Evolutionary conservation across 225 moss, liverwort and hornwort genomes (phyloP).

Genomic region (Anthoceros angustus): DNA sequence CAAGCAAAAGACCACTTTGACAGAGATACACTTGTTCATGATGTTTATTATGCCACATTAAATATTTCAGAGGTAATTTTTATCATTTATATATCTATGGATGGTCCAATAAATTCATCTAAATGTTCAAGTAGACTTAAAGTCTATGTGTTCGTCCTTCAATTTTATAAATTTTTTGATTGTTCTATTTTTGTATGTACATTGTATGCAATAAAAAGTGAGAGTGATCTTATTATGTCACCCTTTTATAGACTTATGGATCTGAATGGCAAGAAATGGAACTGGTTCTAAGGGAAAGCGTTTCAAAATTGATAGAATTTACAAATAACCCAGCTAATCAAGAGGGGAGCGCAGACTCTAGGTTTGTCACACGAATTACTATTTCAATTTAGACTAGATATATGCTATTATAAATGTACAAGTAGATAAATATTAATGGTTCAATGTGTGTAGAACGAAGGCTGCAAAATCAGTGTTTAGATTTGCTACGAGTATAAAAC

Average conservation of each 20-base stretch:
- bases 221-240: too few relatives aligned
- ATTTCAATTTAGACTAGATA: neutral
- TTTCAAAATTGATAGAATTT: neutral
- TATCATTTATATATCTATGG: neutral
- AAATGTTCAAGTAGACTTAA: neutral
- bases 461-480: neutral
- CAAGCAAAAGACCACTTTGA: neutral
- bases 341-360: neutral
- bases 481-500: neutral
- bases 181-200: neutral
- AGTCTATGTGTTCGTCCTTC: neutral
- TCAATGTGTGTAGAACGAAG: neutral
- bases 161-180: neutral
- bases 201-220: too few relatives aligned
- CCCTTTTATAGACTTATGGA: neutral
- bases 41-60: neutral
- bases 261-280: conserved; percentile 2
- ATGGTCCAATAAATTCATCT: neutral
- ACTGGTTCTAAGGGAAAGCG: neutral
- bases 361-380: neutral
- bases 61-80: neutral
- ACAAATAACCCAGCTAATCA: neutral
- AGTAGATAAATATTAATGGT: neutral
- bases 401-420: neutral
- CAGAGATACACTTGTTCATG: neutral